Percentiles rank a stretch among this genome's conserved stretches.
Conservation (phyloP, 1,139 yeast genomes). For the Geotrichum fermentans region DNA sequence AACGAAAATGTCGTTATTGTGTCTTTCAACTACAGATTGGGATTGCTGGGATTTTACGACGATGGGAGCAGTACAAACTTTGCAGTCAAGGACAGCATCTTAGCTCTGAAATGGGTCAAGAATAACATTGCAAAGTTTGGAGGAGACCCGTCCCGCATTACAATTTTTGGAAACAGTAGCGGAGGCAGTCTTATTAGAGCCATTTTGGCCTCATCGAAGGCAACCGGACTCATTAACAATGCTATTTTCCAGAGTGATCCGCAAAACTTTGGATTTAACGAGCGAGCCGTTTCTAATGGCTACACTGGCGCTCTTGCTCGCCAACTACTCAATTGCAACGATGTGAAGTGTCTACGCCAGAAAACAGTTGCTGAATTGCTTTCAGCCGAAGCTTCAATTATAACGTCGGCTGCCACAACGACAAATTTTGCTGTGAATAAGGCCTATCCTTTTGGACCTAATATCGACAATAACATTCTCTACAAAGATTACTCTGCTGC, state of each 20-base stretch:
- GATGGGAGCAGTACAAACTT: constrained; percentile 33
- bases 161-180: constrained; percentile 40
- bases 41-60: constrained; percentile 36
- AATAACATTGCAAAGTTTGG: constrained; percentile 37
- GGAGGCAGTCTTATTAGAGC: constrained; percentile 37
- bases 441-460: constrained; percentile 32
- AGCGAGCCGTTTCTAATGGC: constrained; percentile 24
- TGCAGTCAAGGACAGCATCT: constrained; percentile 36
- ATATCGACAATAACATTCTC: constrained; percentile 28
- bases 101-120: constrained; percentile 39
- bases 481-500: constrained; percentile 25
- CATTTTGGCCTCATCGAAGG: constrained; percentile 26
- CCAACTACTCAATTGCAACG: constrained; percentile 24
- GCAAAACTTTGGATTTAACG: constrained; percentile 28
- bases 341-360: constrained; percentile 25
- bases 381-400: constrained; percentile 22
- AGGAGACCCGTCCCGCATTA: constrained; percentile 37
- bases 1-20: constrained; percentile 37
- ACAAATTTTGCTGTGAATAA: constrained; percentile 23
- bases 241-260: constrained; percentile 37
- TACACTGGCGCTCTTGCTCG: constrained; percentile 22
- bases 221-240: constrained; percentile 28
- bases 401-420: background rate
- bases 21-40: constrained; percentile 39
- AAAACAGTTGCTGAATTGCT: constrained; percentile 24